Percentiles rank a stretch among this genome's conserved stretches.
Evolutionary conservation across 202 grass and related monocot species (phyloP).

Genomic region (Musa balbisiana): DNA sequence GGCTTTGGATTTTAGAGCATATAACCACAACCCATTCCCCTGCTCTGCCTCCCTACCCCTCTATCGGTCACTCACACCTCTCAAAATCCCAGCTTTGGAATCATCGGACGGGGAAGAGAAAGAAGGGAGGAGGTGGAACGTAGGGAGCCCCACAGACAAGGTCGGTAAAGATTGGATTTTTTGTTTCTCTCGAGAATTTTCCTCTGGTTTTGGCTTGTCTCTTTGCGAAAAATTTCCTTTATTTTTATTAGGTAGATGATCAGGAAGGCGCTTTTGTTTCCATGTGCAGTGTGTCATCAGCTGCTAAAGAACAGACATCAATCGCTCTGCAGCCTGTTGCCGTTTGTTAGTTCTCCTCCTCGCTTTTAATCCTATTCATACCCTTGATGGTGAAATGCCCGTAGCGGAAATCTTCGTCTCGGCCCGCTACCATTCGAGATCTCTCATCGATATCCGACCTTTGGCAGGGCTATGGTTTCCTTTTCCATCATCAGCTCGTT

Average conservation of each 20-base stretch:
- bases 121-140: background rate
- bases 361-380: background rate
- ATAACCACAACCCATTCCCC: background rate
- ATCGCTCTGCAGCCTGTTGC: background rate
- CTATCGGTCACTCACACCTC: background rate
- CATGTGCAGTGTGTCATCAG: constrained; percentile 18
- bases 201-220: background rate
- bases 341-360: constrained; percentile 3
- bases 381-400: constrained; percentile 45
- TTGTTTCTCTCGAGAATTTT: background rate
- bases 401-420: constrained; percentile 34
- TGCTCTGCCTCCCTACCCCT: background rate
- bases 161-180: constrained; percentile 15
- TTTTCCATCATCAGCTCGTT: constrained; percentile 13
- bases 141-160: background rate
- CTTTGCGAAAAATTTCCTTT: background rate
- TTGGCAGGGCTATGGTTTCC: background rate
- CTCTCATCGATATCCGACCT: background rate
- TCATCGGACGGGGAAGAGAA: background rate
- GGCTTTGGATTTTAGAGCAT: background rate
- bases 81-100: background rate
- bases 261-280: constrained; percentile 7
- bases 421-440: background rate
- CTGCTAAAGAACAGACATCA: background rate
- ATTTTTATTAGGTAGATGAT: background rate